phyloP scores from a whole-genome alignment of 2,329 filamentous ascomycete species.

The Aspergillus sp. region DNA sequence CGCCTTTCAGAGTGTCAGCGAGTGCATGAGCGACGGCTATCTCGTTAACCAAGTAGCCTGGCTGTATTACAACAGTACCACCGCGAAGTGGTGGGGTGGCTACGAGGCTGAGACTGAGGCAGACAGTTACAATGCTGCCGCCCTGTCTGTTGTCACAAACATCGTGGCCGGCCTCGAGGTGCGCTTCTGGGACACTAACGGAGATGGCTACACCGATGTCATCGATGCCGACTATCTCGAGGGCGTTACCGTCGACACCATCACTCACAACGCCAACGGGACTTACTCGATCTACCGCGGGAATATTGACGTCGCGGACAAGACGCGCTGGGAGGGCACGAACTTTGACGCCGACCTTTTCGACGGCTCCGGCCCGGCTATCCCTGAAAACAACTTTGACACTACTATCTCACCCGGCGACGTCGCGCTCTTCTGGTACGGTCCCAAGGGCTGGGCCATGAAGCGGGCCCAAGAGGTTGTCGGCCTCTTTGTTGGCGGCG shows the following conservation, averaged over 20 bases:
- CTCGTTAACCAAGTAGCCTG: conserved; percentile 3
- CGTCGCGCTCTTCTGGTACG: conserved; percentile 5
- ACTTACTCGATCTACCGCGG: conserved; percentile 3
- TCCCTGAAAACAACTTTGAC: background rate
- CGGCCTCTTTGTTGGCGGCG: background rate
- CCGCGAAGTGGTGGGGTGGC: background rate
- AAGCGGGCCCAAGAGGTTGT: background rate
- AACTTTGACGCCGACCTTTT: background rate
- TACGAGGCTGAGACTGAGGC: conserved; percentile 3
- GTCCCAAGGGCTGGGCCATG: conserved; percentile 2
- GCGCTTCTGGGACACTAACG: conserved; percentile 3
- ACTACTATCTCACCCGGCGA: background rate
- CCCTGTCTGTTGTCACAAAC: background rate
- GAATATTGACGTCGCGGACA: background rate
- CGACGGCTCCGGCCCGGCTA: background rate
- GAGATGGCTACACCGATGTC: conserved; percentile 4
- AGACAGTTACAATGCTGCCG: background rate
- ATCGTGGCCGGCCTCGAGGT: background rate
- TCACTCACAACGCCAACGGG: background rate
- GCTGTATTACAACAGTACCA: conserved; percentile 1
- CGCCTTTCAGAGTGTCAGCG: background rate
- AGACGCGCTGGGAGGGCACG: conserved; percentile 1
- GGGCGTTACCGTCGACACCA: background rate
- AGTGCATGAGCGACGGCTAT: conserved; percentile 2
- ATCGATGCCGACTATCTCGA: conserved; percentile 5